Conservation (phyloP, 2,329 filamentous ascomycete genomes). For the Arthrobotrys iridis region DNA sequence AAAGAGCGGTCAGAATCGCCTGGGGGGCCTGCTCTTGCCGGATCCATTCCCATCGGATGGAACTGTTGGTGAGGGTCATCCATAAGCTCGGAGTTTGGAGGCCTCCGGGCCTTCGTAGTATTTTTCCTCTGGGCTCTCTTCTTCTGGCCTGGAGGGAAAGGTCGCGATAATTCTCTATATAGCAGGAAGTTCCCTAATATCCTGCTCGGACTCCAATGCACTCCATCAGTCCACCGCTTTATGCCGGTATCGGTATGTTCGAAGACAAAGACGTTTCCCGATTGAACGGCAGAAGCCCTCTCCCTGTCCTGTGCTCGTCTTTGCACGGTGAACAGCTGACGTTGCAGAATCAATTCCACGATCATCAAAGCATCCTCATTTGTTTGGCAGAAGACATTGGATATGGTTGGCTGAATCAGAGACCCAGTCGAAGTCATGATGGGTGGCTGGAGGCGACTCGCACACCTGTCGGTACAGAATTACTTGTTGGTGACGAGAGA, state of each 20-base stretch:
- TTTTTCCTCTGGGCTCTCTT: slow-evolving; percentile 81
- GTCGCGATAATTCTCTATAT: slow-evolving; percentile 81
- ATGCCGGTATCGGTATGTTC: slow-evolving; percentile 90
- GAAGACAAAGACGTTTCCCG: slow-evolving; percentile 89
- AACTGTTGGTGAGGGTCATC: slow-evolving; percentile 46
- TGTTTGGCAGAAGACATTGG: slow-evolving; percentile 53
- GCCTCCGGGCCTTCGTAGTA: slow-evolving; percentile 59
- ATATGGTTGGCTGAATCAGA: slow-evolving; percentile 52
- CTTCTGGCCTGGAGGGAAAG: slow-evolving; percentile 83
- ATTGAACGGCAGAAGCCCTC: slow-evolving; percentile 77
- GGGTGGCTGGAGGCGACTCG: neutral
- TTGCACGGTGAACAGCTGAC: slow-evolving; percentile 45
- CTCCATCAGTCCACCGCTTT: slow-evolving; percentile 92
- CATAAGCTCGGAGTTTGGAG: slow-evolving; percentile 24
- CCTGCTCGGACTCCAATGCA: slow-evolving; percentile 88
- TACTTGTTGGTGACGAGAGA: neutral
- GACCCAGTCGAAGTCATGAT: slow-evolving; percentile 48
- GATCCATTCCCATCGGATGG: slow-evolving; percentile 43
- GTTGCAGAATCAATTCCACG: slow-evolving; percentile 44
- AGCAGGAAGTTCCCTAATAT: slow-evolving; percentile 86
- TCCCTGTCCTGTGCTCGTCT: slow-evolving; percentile 83
- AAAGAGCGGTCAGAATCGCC: slow-evolving; percentile 67
- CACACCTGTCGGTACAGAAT: neutral
- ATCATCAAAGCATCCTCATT: slow-evolving; percentile 53
- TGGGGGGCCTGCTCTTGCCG: slow-evolving; percentile 34